phyloP scores from a whole-genome alignment of 352 stramenopile genomes.

The Phytophthora pinifolia region DNA sequence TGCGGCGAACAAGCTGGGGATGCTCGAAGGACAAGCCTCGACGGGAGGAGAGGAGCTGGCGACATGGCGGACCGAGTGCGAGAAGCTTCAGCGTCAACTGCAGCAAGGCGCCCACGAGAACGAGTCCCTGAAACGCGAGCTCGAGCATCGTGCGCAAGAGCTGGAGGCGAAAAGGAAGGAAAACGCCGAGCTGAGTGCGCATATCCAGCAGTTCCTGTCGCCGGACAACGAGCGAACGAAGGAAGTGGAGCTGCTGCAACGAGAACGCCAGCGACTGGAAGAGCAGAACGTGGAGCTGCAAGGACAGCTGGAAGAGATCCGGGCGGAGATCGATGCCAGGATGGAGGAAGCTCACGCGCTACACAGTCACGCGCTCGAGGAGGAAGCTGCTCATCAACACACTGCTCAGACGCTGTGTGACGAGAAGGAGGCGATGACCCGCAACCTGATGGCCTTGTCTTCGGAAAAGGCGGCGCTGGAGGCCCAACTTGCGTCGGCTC shows the following conservation, averaged over 20 bases:
- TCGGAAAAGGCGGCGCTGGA: slow-evolving; percentile 57
- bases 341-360: slow-evolving; percentile 48
- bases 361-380: slow-evolving; percentile 42
- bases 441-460: slow-evolving; percentile 42
- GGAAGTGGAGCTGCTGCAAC: slow-evolving; percentile 55
- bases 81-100: slow-evolving; percentile 42
- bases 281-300: slow-evolving; percentile 57
- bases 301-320: slow-evolving; percentile 43
- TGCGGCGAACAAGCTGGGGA: slow-evolving; percentile 41
- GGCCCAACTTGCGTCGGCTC: slow-evolving; percentile 45
- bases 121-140: slow-evolving; percentile 45
- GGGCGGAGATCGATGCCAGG: slow-evolving; percentile 42
- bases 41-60: slow-evolving; percentile 42
- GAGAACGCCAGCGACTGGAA: slow-evolving; percentile 56
- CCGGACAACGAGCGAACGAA: slow-evolving; percentile 53
- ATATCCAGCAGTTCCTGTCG: slow-evolving; percentile 57
- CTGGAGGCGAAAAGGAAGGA: slow-evolving; percentile 55
- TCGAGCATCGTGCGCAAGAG: slow-evolving; percentile 55
- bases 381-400: slow-evolving; percentile 51
- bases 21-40: slow-evolving; percentile 26
- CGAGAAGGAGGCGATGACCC: slow-evolving; percentile 68
- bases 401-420: slow-evolving; percentile 48
- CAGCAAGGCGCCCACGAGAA: slow-evolving; percentile 43
- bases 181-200: slow-evolving; percentile 44
- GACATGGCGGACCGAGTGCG: slow-evolving; percentile 53